These are phyloP conservation scores for Podospora bellae-mahoneyi DNA, from an alignment of 495 filamentous ascomycete species.

Conservation along the genomic window DNA sequence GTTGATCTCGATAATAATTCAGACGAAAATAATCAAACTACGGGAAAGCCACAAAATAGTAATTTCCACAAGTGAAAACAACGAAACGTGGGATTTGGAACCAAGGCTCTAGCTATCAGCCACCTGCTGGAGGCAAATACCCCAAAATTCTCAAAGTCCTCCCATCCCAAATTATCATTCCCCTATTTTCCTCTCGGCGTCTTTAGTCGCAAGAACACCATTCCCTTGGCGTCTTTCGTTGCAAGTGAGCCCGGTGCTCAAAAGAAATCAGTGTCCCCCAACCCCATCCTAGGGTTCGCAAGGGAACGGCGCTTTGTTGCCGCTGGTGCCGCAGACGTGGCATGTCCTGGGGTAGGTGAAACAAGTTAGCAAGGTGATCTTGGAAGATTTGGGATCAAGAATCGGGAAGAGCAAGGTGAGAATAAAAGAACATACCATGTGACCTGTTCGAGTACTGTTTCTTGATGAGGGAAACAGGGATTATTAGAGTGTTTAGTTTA, in stretches of 20 bases:
- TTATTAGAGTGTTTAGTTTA: background rate
- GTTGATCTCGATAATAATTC: background rate
- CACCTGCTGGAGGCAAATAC: background rate
- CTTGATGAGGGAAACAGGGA: background rate
- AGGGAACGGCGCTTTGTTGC: background rate
- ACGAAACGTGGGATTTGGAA: background rate
- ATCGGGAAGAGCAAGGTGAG: background rate
- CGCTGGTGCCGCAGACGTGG: background rate
- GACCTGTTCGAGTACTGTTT: background rate
- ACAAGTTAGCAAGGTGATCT: background rate
- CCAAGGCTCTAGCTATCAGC: background rate
- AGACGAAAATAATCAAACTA: background rate
- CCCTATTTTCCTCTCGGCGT: too few relatives aligned
- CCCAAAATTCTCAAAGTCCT: too few relatives aligned
- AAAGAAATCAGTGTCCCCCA: too few relatives aligned
- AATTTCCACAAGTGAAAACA: background rate
- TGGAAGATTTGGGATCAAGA: background rate
- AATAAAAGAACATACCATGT: background rate
- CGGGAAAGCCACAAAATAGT: background rate
- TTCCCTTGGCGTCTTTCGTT: too few relatives aligned
- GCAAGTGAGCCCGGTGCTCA: too few relatives aligned
- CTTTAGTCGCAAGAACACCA: too few relatives aligned
- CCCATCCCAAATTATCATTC: too few relatives aligned
- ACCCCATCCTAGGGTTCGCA: too few relatives aligned
- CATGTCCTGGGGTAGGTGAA: background rate